These are phyloP conservation scores for Bolboschoenoplectus hybrid DNA, from an alignment of 202 grass and related monocot genomes.

Conservation along the genomic window DNA sequence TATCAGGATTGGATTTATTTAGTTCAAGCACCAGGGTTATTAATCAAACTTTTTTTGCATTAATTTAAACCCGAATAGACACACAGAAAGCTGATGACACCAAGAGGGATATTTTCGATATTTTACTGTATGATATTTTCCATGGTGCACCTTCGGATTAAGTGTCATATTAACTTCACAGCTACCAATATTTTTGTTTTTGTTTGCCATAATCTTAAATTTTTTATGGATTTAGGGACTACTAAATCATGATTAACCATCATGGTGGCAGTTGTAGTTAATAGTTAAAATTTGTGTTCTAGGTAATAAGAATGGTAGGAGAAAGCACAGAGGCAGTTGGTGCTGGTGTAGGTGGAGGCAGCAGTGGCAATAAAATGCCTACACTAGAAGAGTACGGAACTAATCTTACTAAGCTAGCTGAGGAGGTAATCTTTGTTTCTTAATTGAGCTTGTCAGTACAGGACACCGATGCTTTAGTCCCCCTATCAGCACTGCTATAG, in stretches of 20 bases:
- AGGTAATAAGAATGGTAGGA: conserved; percentile 83
- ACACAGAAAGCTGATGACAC: not conserved
- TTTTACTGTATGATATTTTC: conserved; percentile 22
- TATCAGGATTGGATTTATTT: not conserved
- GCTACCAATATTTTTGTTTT: not conserved
- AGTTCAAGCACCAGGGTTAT: not conserved
- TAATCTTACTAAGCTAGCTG: conserved; percentile 78
- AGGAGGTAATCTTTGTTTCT: conserved; percentile 56
- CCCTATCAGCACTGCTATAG: not conserved
- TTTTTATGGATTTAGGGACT: not conserved
- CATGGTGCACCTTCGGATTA: conserved; percentile 25
- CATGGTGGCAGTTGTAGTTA: not conserved
- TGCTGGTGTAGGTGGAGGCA: conserved; percentile 83
- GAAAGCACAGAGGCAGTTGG: conserved; percentile 83
- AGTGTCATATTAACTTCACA: conserved; percentile 12
- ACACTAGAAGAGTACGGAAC: conserved; percentile 84
- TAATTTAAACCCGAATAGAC: conserved; percentile 2
- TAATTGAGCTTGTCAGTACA: not conserved
- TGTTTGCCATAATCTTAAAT: not conserved
- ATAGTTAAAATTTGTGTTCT: conserved; percentile 23
- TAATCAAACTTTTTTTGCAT: not conserved
- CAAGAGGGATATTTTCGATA: not conserved
- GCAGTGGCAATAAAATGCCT: conserved; percentile 77
- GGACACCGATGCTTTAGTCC: not conserved
- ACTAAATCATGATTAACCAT: not conserved